These are phyloP conservation scores for Proliferodiscus dingleyae DNA, from an alignment of 2,329 filamentous ascomycete species.

Conservation along the genomic window DNA sequence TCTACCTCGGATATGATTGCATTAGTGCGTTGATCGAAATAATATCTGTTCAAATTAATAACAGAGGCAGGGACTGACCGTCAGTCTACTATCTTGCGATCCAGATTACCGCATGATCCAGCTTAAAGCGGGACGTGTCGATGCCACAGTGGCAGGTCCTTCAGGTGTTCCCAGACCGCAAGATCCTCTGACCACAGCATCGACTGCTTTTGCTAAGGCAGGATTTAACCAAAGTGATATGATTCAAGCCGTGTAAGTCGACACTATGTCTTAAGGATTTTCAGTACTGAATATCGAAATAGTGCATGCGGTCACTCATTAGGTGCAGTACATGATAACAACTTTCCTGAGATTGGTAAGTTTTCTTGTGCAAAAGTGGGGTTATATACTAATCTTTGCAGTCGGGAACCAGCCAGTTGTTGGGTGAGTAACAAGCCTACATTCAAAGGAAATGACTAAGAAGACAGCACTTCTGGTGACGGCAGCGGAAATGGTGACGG, in stretches of 20 bases:
- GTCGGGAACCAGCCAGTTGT: neutral
- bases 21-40: slow-evolving; percentile 2
- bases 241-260: slow-evolving; percentile 12
- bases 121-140: slow-evolving; percentile 12
- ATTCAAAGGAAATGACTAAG: too few relatives aligned
- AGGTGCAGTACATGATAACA: slow-evolving; percentile 13
- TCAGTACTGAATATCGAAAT: neutral
- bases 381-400: neutral
- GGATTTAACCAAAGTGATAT: slow-evolving; percentile 10
- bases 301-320: slow-evolving; percentile 21
- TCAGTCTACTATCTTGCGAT: slow-evolving; percentile 8
- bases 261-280: neutral
- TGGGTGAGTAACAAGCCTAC: slow-evolving; percentile 1
- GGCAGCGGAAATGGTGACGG: slow-evolving; percentile 9
- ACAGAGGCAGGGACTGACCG: slow-evolving; percentile 8
- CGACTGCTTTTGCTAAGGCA: slow-evolving; percentile 11
- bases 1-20: slow-evolving; percentile 13
- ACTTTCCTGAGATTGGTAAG: slow-evolving; percentile 17
- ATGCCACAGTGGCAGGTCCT: slow-evolving; percentile 13
- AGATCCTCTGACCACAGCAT: slow-evolving; percentile 3
- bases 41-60: neutral
- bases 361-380: neutral
- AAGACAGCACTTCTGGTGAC: too few relatives aligned
- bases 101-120: slow-evolving; percentile 6
- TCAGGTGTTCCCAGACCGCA: slow-evolving; percentile 14